These are phyloP conservation scores for Fusarium denticulatum DNA, from an alignment of 2,329 filamentous ascomycete genomes.

Conservation along the genomic window DNA sequence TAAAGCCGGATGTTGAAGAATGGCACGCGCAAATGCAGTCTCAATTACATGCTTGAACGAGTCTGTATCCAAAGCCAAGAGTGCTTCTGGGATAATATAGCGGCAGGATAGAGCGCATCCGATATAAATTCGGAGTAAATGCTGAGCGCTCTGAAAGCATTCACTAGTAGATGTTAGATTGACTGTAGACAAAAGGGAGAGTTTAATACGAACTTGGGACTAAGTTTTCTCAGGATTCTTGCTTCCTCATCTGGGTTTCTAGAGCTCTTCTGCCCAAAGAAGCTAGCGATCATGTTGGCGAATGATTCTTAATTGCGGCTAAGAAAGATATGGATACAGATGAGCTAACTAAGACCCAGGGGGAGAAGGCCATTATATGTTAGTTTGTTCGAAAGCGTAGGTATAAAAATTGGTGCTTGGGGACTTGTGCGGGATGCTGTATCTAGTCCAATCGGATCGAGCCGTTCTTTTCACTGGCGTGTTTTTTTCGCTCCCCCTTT, in stretches of 20 bases:
- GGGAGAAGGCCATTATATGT: not conserved
- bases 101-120: not conserved
- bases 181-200: fast-evolving
- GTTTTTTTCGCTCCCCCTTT: not conserved
- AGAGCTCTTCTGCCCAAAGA: not conserved
- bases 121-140: not conserved
- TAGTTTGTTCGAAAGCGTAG: not conserved
- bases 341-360: not conserved
- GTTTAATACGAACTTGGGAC: not conserved
- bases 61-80: not conserved
- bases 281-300: not conserved
- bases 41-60: not conserved
- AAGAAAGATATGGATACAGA: not conserved
- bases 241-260: not conserved
- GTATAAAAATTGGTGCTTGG: not conserved
- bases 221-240: not conserved
- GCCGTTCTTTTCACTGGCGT: not conserved
- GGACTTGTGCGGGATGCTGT: not conserved
- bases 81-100: not conserved
- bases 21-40: not conserved
- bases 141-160: not conserved
- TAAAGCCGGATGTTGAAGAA: not conserved
- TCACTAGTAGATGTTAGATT: not conserved
- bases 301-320: fast-evolving
- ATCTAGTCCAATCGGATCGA: not conserved